Evolutionary conservation across 345 rosid species (phyloP), one percentile per base, ranked within the genome.

Genomic region (Pelargonium nanum): DNA sequence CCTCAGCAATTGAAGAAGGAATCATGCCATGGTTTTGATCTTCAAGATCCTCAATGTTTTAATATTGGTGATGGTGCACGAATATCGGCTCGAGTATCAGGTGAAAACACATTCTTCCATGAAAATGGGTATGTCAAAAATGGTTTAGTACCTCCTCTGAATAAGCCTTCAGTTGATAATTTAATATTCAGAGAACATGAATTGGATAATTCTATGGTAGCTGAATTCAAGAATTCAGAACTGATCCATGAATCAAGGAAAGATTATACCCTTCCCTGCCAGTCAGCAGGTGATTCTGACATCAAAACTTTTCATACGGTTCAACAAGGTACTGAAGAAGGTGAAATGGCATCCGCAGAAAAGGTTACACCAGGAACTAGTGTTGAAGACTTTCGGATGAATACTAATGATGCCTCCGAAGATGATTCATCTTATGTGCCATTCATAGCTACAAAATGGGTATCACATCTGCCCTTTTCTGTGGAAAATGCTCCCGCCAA

Each of bases 391-490:
- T 15, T 34, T 59, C 68, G 48, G 26, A 65, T 60, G 74, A 80
- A 69, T 60, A 64, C 69, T 15, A 70, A 52, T 56, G 74, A 71
- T 59, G 61, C 61, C 58, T 66, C 70, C 40, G 74, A 73, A 30
- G 66, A 53, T 59, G 59, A 64, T 70, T 64, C 74, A 63, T 75
- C 74, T 59, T 75, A 80, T 60, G 70, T 68, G 54, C 74, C 80
- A 23, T 74, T 71, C 65, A 69, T 51, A 59, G 77, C 81, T 32
- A 67, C 59, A 53, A 67, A 70, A 64, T 56, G 67, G 53, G 67
- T 66, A 40, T 68, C 71, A 32, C 25, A 58, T 57, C 70, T 75
- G 5, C 79, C 84, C 57, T 69, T 81, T 69, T 79, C 81, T 65
- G 62, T 63, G 19, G 78, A 74, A 56, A 65, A 21, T 75, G 59